Conservation (phyloP, 1,284 basidiomycete genomes). For the Xanthoconium separans region DNA sequence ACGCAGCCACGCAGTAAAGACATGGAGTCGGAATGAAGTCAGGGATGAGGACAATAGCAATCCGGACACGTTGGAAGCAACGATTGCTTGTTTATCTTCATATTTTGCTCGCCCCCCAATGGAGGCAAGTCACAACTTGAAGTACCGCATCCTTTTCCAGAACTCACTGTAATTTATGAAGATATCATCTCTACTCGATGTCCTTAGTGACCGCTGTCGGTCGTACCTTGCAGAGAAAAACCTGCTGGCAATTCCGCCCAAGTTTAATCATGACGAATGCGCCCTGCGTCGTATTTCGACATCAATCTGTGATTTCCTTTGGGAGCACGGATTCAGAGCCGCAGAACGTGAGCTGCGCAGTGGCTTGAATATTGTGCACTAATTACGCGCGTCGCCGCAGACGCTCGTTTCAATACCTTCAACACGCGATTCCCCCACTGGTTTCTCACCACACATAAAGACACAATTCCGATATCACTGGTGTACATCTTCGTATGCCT, state of each 20-base stretch:
- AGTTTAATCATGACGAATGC: constrained; percentile 30
- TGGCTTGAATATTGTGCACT: not conserved
- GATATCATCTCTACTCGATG: constrained; percentile 40
- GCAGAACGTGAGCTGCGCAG: constrained; percentile 33
- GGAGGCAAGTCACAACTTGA: constrained; percentile 40
- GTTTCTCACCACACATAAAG: constrained; percentile 49
- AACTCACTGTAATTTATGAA: constrained; percentile 18
- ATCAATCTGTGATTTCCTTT: constrained; percentile 49
- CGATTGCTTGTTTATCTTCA: constrained; percentile 51
- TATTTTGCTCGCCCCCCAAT: constrained; percentile 50
- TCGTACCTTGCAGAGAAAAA: constrained; percentile 32
- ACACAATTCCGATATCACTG: constrained; percentile 59
- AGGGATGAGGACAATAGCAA: constrained; percentile 7
- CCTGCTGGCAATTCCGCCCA: constrained; percentile 24
- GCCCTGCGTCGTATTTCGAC: constrained; percentile 32
- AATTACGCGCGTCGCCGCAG: constrained; percentile 13
- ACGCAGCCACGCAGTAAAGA: constrained; percentile 40
- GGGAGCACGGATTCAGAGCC: constrained; percentile 41
- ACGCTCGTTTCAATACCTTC: constrained; percentile 38
- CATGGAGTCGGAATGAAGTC: constrained; percentile 38
- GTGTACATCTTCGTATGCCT: constrained; percentile 59
- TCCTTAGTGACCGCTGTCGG: constrained; percentile 42
- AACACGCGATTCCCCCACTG: constrained; percentile 58
- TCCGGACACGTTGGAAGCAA: constrained; percentile 44
- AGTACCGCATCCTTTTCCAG: not conserved